Evolutionary conservation across 2,329 filamentous ascomycete genomes (phyloP).

Genomic region (Trichoderma arundinaceum): DNA sequence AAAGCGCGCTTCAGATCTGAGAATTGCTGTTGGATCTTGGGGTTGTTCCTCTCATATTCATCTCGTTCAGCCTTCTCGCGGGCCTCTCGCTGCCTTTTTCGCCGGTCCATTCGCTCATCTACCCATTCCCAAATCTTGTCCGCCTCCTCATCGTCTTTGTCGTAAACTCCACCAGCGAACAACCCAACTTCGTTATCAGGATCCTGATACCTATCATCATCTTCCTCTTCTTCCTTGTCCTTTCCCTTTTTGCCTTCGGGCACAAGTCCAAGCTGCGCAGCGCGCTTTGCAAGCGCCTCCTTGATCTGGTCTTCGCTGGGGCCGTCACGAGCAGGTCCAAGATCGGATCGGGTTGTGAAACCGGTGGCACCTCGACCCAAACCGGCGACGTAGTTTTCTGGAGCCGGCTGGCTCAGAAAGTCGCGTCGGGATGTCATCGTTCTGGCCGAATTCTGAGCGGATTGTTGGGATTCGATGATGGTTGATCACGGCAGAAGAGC

Average conservation of each 20-base stretch:
- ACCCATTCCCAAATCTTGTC: slow-evolving; percentile 95
- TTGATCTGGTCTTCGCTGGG: slow-evolving; percentile 98
- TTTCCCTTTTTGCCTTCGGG: slow-evolving; percentile 74
- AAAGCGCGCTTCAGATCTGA: slow-evolving; percentile 92
- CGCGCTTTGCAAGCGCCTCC: slow-evolving; percentile 92
- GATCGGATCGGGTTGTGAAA: slow-evolving; percentile 95
- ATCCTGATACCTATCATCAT: slow-evolving; percentile 86
- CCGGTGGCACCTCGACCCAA: slow-evolving; percentile 96
- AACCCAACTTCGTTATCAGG: slow-evolving; percentile 96
- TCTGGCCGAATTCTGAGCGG: slow-evolving; percentile 26
- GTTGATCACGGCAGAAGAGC: slow-evolving; percentile 17
- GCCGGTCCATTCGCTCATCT: slow-evolving; percentile 94
- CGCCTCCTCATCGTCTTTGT: slow-evolving; percentile 96
- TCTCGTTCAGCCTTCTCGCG: slow-evolving; percentile 90
- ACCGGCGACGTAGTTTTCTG: slow-evolving; percentile 91
- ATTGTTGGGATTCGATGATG: not conserved
- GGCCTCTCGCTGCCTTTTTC: slow-evolving; percentile 90
- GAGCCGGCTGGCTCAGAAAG: slow-evolving; percentile 85
- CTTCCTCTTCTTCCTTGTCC: slow-evolving; percentile 71
- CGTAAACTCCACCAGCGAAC: slow-evolving; percentile 94
- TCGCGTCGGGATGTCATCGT: slow-evolving; percentile 72
- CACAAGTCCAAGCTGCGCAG: slow-evolving; percentile 76
- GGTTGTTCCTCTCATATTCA: slow-evolving; percentile 96
- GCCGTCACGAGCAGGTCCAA: slow-evolving; percentile 92
- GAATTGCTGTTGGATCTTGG: slow-evolving; percentile 98